Evolutionary conservation across 202 grass and related monocot genomes (phyloP).

Genomic region (Schoenoplectus triqueter): DNA sequence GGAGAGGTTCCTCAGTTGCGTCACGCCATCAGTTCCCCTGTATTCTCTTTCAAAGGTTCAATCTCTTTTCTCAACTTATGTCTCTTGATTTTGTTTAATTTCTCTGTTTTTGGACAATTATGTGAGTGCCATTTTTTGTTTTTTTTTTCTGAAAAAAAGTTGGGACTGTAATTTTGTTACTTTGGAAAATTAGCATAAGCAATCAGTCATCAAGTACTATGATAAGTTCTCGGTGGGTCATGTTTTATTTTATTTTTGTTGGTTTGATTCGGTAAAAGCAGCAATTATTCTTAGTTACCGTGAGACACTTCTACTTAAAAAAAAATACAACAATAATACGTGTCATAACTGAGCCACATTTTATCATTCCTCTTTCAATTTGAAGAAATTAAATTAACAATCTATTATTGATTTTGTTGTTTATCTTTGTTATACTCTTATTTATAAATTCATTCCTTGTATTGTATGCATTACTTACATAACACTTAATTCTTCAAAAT

Average conservation of each 20-base stretch:
- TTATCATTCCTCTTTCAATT: constrained; percentile 12
- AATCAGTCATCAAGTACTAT: constrained; percentile 11
- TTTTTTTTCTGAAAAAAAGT: not conserved
- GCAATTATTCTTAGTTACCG: not conserved
- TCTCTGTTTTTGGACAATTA: constrained; percentile 20
- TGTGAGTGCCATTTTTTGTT: not conserved
- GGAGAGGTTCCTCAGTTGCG: constrained; percentile 43
- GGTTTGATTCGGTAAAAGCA: constrained; percentile 12
- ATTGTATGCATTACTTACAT: not conserved
- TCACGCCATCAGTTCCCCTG: constrained; percentile 45
- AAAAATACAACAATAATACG: not conserved
- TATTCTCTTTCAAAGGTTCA: constrained; percentile 52
- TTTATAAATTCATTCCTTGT: constrained; percentile 11
- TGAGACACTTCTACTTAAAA: not conserved
- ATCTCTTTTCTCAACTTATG: constrained; percentile 26
- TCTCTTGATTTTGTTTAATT: constrained; percentile 13
- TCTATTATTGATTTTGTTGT: not conserved
- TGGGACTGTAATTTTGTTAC: not conserved
- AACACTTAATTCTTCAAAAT: not conserved
- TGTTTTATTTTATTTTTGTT: not conserved
- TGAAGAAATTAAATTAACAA: not conserved
- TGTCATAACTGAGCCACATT: not conserved
- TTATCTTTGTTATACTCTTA: not conserved
- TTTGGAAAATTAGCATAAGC: not conserved
- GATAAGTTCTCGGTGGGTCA: not conserved